Conservation (phyloP, 2,329 filamentous ascomycete genomes). For the Aureobasidium sp. region DNA sequence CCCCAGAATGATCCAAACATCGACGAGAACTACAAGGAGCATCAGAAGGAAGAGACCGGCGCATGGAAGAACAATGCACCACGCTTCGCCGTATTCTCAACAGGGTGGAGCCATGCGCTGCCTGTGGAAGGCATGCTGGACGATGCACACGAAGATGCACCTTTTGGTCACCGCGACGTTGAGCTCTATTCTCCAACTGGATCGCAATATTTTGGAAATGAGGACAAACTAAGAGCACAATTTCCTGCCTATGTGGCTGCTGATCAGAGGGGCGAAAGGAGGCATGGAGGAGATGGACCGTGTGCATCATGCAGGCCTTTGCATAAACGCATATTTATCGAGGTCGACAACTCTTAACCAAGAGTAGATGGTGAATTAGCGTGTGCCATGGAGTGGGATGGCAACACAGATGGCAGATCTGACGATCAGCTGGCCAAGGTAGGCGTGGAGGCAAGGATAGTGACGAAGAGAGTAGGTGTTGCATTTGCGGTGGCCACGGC, state of each 20-base stretch:
- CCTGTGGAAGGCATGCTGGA: background rate
- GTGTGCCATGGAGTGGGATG: background rate
- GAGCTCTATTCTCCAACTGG: background rate
- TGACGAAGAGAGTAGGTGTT: background rate
- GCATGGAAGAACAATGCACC: background rate
- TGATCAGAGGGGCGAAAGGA: background rate
- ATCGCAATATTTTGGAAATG: background rate
- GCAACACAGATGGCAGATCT: background rate
- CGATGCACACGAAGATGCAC: background rate
- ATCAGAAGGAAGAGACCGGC: background rate
- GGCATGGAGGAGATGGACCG: background rate
- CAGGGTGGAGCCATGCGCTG: background rate
- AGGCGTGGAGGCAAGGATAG: background rate
- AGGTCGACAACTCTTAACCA: background rate
- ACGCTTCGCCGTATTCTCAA: background rate
- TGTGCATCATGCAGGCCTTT: constrained; percentile 1
- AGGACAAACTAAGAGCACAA: background rate
- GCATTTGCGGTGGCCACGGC: background rate
- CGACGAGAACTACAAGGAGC: background rate
- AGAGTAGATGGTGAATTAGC: background rate
- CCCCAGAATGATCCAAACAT: background rate
- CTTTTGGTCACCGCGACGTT: background rate
- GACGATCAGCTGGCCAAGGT: background rate
- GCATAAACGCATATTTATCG: background rate
- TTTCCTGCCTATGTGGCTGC: background rate